Conservation (phyloP, 129 eudicot genomes). For the Ambrosia artemisiifolia region DNA sequence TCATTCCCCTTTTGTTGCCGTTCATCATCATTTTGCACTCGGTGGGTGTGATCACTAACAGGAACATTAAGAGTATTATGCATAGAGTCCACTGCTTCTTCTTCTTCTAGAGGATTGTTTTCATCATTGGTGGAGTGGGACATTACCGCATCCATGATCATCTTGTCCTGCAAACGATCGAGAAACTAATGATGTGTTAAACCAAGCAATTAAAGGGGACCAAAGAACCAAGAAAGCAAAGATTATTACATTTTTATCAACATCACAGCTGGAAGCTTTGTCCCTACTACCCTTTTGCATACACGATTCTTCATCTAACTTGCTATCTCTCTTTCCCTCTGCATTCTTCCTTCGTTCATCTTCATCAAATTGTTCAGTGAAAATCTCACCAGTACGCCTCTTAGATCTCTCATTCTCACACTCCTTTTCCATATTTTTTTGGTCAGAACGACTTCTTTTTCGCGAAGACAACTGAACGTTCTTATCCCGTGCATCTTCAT, state of each 20-base stretch:
- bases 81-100: background rate
- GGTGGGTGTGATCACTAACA: background rate
- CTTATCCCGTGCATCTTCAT: background rate
- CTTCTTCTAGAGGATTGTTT: background rate
- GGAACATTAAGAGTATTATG: background rate
- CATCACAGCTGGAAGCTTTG: background rate
- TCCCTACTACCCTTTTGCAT: background rate
- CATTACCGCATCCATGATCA: background rate
- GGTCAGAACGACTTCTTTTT: slow-evolving; percentile 1
- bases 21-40: background rate
- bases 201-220: background rate
- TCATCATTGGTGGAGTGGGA: background rate
- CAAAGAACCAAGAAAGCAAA: background rate
- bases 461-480: background rate
- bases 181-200: background rate
- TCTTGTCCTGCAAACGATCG: background rate
- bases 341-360: background rate
- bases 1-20: background rate
- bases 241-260: background rate
- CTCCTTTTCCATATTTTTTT: background rate
- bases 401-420: slow-evolving; percentile 2
- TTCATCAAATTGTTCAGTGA: background rate
- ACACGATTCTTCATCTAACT: background rate
- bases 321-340: background rate
- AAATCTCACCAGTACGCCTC: background rate